These are phyloP conservation scores for Carex littledalei DNA, from an alignment of 176 grass and related monocot genomes.

Conservation along the genomic window DNA sequence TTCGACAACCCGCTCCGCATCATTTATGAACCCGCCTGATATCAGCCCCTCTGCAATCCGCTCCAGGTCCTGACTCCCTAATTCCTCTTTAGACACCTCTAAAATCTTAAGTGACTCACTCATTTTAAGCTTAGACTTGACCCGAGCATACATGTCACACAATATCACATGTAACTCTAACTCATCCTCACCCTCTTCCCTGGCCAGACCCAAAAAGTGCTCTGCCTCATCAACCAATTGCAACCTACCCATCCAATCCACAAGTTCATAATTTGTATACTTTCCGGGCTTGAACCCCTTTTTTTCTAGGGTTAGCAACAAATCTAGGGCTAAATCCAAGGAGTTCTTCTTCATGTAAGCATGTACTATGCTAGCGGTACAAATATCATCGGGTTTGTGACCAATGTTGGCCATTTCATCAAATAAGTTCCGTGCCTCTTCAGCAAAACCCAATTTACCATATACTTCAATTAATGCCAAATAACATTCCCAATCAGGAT, in stretches of 20 bases:
- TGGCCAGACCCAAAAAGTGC: slow-evolving; percentile 42
- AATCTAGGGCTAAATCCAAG: slow-evolving; percentile 54
- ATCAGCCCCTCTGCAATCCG: slow-evolving; percentile 53
- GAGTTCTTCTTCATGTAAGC: slow-evolving; percentile 49
- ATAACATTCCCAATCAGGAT: slow-evolving; percentile 38
- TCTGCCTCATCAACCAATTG: slow-evolving; percentile 71
- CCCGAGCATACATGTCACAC: slow-evolving; percentile 64
- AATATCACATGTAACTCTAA: slow-evolving; percentile 73
- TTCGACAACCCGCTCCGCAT: slow-evolving; percentile 56
- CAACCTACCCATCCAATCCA: slow-evolving; percentile 67
- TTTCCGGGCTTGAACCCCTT: slow-evolving; percentile 52
- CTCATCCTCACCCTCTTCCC: slow-evolving; percentile 42
- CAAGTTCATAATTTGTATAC: slow-evolving; percentile 45
- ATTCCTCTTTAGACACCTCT: slow-evolving; percentile 51
- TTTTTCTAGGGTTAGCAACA: slow-evolving; percentile 71
- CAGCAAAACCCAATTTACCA: slow-evolving; percentile 25
- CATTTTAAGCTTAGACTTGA: slow-evolving; percentile 38
- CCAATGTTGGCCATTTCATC: slow-evolving; percentile 40
- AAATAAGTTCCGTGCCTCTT: slow-evolving; percentile 28
- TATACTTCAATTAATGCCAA: slow-evolving; percentile 43
- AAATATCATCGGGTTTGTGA: slow-evolving; percentile 57
- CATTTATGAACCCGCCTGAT: slow-evolving; percentile 41
- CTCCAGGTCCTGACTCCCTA: slow-evolving; percentile 64
- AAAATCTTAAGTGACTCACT: slow-evolving; percentile 68
- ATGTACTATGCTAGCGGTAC: slow-evolving; percentile 51